Base-by-base conservation (phyloP, 2,329 filamentous ascomycete genomes). In the Phaeosphaeriaceae sp. region DNA sequence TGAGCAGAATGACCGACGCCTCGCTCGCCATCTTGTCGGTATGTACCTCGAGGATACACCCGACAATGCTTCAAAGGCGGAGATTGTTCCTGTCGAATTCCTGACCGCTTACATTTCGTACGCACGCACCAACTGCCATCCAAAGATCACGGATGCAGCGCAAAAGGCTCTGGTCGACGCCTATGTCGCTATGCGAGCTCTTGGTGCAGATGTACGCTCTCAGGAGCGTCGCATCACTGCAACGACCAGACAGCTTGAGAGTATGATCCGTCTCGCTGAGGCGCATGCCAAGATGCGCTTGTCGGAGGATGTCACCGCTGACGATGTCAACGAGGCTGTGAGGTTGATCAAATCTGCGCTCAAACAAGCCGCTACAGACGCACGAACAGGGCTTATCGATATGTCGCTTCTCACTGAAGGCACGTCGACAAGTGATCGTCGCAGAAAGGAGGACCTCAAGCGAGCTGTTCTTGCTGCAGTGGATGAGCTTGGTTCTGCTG, bases 261-360 rank as follows among this genome's bases (percentile, higher is more conserved):
- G 91, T 47, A 99, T 99, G 96, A 98, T 99, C 74, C 94, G 95
- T 61, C 89, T 99, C 2, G 83, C 93, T 1, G 95, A 99, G 82
- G 95, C 93, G 0, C 96, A 99, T 78, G 96, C 95, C 50, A 97
- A 97, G 79, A 99, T 99, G 96, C 91, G 95, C 3, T 86, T 99
- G 5, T 87, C 90, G 0, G 76, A 83, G 2, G 86, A 84, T 15
- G 95, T 99, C 44, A 93, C 91, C 0, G 87, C 85, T 25, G 85
- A 86, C 49, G 96, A 99, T 71, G 96, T 99, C 6, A 82, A 88
- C 50, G 95, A 99, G 81, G 93, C 95, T 0, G 92, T 96, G 48
- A 90, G 95, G 11, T 84, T 99, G 44, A 99, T 99, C 78, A 92
- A 94, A 72, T 91, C 89, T 0, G 95, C 96, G 1, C 87, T 99